These are phyloP conservation scores for sorghum (Sorghum bicolor) DNA, from an alignment of 176 grass and related monocot species.

Conservation along the genomic window DNA sequence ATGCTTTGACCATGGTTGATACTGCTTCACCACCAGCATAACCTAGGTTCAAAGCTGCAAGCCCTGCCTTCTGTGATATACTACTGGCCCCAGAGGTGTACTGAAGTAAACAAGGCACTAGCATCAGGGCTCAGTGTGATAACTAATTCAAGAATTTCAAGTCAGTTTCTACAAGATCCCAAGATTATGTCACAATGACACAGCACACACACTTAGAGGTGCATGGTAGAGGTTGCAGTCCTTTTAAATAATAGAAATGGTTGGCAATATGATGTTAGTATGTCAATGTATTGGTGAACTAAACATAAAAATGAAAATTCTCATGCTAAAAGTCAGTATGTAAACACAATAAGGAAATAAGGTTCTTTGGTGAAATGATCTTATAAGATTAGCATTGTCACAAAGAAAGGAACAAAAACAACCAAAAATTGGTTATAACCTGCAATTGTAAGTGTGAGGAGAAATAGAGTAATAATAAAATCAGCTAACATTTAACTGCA, in stretches of 20 bases:
- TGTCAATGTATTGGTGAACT: neutral
- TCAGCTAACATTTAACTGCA: neutral
- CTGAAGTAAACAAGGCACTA: slow-evolving; percentile 33
- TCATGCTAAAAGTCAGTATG: neutral
- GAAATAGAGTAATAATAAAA: neutral
- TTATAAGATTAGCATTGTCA: neutral
- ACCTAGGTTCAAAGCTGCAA: slow-evolving; percentile 85
- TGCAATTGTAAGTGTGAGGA: neutral
- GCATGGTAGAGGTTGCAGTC: neutral
- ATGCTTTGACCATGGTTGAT: slow-evolving; percentile 90
- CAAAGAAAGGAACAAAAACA: neutral
- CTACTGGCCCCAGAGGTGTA: slow-evolving; percentile 90
- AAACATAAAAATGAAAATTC: neutral
- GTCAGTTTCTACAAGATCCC: slow-evolving; percentile 10
- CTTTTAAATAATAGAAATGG: neutral
- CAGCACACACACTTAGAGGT: neutral
- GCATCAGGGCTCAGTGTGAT: neutral
- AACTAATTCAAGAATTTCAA: neutral
- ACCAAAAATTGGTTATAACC: neutral
- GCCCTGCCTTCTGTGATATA: slow-evolving; percentile 94
- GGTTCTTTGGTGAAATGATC: neutral
- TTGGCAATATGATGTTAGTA: neutral
- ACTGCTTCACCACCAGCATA: slow-evolving; percentile 89
- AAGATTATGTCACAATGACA: neutral
- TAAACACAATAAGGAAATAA: slow-evolving; percentile 8